Evolutionary conservation across 225 moss, liverwort and hornwort genomes (phyloP).

Genomic region (Climacium dendroides): DNA sequence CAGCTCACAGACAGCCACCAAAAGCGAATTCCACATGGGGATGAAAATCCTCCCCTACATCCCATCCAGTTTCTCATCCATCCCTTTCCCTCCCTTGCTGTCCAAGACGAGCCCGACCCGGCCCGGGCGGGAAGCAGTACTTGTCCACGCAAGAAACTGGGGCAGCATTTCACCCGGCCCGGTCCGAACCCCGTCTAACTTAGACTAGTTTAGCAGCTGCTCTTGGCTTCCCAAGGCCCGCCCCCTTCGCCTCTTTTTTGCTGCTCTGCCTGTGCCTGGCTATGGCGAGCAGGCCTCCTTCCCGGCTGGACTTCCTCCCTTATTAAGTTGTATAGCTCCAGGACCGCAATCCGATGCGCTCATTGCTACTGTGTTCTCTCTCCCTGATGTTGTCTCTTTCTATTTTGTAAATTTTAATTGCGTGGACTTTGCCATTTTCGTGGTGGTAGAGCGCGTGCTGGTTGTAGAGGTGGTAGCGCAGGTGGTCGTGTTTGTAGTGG

Average conservation of each 20-base stretch:
- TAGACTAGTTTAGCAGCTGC: neutral
- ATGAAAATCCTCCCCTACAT: neutral
- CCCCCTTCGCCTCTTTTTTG: neutral
- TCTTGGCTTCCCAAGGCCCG: neutral
- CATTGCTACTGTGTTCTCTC: neutral
- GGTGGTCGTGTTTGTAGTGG: neutral
- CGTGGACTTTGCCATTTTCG: neutral
- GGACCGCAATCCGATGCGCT: neutral
- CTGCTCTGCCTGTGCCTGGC: slow-evolving; percentile 14
- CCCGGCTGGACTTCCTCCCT: neutral
- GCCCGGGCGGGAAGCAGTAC: neutral
- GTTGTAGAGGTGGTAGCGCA: neutral
- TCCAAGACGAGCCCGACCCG: neutral
- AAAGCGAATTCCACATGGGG: neutral
- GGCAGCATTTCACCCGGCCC: neutral
- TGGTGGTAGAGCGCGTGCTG: neutral
- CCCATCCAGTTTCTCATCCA: neutral
- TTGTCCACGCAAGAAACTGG: neutral
- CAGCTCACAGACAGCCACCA: slow-evolving; percentile 19
- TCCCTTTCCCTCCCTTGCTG: neutral
- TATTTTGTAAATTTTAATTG: neutral
- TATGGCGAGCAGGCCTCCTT: slow-evolving; percentile 20
- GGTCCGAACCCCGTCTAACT: neutral
- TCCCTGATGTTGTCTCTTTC: neutral
- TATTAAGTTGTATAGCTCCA: neutral